Evolutionary conservation across 371 early-diverging fungal genomes (phyloP).

Genomic region (Lichtheimia hyalospora): DNA sequence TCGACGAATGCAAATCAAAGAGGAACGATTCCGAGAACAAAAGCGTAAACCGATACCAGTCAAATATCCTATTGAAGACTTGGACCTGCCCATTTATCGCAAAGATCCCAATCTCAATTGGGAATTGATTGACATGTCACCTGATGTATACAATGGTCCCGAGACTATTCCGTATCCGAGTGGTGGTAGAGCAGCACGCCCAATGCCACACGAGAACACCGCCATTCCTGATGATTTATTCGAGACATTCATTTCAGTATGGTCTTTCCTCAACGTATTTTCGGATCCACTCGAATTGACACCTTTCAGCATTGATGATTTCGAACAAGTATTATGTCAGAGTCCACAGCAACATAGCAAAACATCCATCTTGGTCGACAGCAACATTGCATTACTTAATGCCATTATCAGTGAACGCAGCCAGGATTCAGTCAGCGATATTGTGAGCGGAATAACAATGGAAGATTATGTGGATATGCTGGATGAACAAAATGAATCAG

Average conservation of each 20-base stretch:
- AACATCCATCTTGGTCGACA: constrained; percentile 35
- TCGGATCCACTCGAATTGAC: constrained; percentile 37
- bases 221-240: constrained; percentile 28
- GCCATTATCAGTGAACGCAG: constrained; percentile 49
- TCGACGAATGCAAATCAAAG: constrained; percentile 38
- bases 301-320: constrained; percentile 44
- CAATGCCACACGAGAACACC: constrained; percentile 26
- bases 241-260: constrained; percentile 33
- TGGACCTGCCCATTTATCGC: constrained; percentile 55
- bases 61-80: constrained; percentile 66
- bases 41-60: constrained; percentile 41
- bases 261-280: constrained; percentile 45
- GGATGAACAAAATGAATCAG: neutral
- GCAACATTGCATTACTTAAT: constrained; percentile 35
- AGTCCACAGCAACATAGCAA: constrained; percentile 12
- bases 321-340: constrained; percentile 37
- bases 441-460: constrained; percentile 31
- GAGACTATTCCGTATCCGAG: constrained; percentile 40
- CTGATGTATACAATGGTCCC: constrained; percentile 18
- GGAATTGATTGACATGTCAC: constrained; percentile 43
- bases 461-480: constrained; percentile 31
- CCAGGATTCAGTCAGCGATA: constrained; percentile 32
- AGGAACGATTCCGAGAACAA: constrained; percentile 32
- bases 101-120: constrained; percentile 48
- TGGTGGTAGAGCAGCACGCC: constrained; percentile 38